phyloP scores from a whole-genome alignment of 768 basidiomycete species.

The Hypsizygus marmoreus region DNA sequence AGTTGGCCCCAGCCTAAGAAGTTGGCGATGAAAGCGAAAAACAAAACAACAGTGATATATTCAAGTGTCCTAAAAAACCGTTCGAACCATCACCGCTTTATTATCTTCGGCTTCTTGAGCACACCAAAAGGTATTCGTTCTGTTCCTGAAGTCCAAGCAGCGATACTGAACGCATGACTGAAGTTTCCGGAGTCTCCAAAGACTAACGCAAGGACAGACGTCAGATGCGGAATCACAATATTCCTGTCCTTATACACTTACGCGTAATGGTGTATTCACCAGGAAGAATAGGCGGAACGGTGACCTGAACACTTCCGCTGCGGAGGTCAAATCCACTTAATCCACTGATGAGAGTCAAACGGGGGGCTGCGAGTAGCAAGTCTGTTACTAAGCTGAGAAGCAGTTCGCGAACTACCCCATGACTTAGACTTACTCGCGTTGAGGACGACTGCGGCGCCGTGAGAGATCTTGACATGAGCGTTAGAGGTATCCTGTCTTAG shows the following conservation, averaged over 20 bases:
- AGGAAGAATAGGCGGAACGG: slow-evolving; percentile 34
- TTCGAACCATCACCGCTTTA: too few relatives aligned
- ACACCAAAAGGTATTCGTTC: too few relatives aligned
- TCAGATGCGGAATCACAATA: neutral
- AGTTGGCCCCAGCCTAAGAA: too few relatives aligned
- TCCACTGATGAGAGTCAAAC: slow-evolving; percentile 25
- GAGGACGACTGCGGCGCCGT: slow-evolving; percentile 30
- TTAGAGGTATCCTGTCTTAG: slow-evolving; percentile 40
- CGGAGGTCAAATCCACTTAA: slow-evolving; percentile 43
- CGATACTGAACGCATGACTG: slow-evolving; percentile 41
- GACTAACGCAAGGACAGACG: slow-evolving; percentile 28
- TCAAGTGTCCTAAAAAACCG: too few relatives aligned
- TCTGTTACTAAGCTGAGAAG: neutral
- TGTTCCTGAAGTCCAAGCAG: too few relatives aligned
- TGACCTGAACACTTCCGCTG: slow-evolving; percentile 33
- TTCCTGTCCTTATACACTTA: slow-evolving; percentile 26
- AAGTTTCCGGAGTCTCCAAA: slow-evolving; percentile 52
- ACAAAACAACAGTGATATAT: too few relatives aligned
- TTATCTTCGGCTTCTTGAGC: too few relatives aligned
- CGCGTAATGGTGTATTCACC: slow-evolving; percentile 43
- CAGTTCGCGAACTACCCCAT: neutral
- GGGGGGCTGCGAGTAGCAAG: neutral
- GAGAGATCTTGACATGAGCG: slow-evolving; percentile 41
- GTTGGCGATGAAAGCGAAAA: too few relatives aligned
- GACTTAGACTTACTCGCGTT: slow-evolving; percentile 30